These are phyloP conservation scores for Blepharisma undulans DNA, from an alignment of 169 alveolate genomes.

Conservation along the genomic window DNA sequence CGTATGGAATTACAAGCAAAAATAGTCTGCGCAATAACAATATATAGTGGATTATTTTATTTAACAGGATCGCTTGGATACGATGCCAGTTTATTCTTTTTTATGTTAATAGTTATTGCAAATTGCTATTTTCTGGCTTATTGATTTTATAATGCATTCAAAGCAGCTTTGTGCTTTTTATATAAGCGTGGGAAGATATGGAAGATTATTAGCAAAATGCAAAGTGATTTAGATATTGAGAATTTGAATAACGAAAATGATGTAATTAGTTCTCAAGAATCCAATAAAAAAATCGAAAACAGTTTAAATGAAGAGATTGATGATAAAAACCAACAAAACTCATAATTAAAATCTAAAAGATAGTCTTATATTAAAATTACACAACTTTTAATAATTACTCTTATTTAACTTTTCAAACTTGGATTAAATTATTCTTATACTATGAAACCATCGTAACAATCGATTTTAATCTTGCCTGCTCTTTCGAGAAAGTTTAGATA, in stretches of 20 bases:
- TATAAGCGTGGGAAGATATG: neutral
- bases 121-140: conserved; percentile 11
- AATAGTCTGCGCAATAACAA: neutral
- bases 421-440: too few relatives aligned
- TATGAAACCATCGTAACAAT: too few relatives aligned
- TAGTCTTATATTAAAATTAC: too few relatives aligned
- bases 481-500: too few relatives aligned
- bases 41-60: conserved; percentile 24
- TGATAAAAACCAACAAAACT: neutral
- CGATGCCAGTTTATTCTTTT: neutral
- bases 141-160: neutral
- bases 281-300: neutral
- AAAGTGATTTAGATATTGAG: neutral
- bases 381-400: too few relatives aligned
- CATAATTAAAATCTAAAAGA: neutral
- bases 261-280: neutral
- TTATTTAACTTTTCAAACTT: too few relatives aligned
- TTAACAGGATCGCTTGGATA: neutral
- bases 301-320: neutral
- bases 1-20: neutral
- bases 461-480: too few relatives aligned
- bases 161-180: neutral
- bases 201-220: neutral
- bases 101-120: neutral
- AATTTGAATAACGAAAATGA: neutral